phyloP scores from a whole-genome alignment of 2,329 filamentous ascomycete species.

The Pyricularia pennisetigena region DNA sequence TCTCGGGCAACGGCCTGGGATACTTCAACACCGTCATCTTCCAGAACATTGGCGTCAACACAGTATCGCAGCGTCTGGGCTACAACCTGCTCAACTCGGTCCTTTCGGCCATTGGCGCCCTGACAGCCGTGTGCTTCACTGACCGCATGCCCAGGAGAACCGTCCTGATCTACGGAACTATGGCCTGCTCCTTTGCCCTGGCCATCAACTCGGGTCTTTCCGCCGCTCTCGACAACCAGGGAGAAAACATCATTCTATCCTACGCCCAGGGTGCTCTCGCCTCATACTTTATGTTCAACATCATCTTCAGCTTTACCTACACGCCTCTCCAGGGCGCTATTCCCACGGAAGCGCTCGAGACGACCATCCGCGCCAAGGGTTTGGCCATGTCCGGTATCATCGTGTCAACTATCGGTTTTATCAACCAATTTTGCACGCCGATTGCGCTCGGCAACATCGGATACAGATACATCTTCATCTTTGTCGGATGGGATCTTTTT shows the following conservation, averaged over 20 bases:
- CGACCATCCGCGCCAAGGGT: constrained; percentile 36
- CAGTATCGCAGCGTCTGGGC: constrained; percentile 27
- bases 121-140: constrained; percentile 30
- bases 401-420: constrained; percentile 33
- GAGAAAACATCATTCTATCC: constrained; percentile 20
- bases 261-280: constrained; percentile 33
- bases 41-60: constrained; percentile 25
- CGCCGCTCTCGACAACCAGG: constrained; percentile 21
- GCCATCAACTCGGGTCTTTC: constrained; percentile 36
- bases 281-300: constrained; percentile 38
- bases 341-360: constrained; percentile 36
- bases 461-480: constrained; percentile 12
- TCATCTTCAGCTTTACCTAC: constrained; percentile 38
- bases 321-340: constrained; percentile 38
- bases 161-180: constrained; percentile 32
- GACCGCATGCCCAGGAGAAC: constrained; percentile 36
- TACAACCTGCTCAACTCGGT: constrained; percentile 37
- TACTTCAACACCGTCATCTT: constrained; percentile 42
- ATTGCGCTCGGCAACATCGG: constrained; percentile 24
- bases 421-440: constrained; percentile 36
- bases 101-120: constrained; percentile 32
- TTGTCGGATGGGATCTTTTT: constrained; percentile 36
- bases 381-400: constrained; percentile 33
- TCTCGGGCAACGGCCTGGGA: constrained; percentile 38
- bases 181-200: constrained; percentile 29